These are phyloP conservation scores for Chytriomyces sp. DNA, from an alignment of 192 early-diverging fungal genomes.

Conservation along the genomic window DNA sequence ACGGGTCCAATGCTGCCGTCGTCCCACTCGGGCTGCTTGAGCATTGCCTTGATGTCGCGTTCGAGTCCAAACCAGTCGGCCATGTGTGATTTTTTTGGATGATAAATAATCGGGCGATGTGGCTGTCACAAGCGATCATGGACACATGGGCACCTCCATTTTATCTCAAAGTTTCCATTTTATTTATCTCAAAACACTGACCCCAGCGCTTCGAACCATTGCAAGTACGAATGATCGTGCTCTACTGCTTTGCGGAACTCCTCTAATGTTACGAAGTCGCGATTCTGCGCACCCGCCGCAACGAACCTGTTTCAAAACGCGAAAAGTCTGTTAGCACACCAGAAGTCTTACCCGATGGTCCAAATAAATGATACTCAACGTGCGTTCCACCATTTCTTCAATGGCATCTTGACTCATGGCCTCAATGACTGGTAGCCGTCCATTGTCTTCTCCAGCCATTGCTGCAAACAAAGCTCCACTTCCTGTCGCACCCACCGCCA, in stretches of 20 bases:
- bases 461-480: neutral
- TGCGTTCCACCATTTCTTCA: slow-evolving; percentile 90
- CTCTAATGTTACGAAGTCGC: slow-evolving; percentile 73
- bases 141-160: too few relatives aligned
- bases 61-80: slow-evolving; percentile 34
- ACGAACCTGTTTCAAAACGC: slow-evolving; percentile 50
- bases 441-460: slow-evolving; percentile 44
- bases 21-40: slow-evolving; percentile 53
- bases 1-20: slow-evolving; percentile 76
- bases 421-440: slow-evolving; percentile 88
- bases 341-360: slow-evolving; percentile 46
- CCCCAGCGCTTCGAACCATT: slow-evolving; percentile 93
- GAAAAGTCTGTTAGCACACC: slow-evolving; percentile 50
- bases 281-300: slow-evolving; percentile 54
- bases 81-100: neutral
- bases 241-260: slow-evolving; percentile 83
- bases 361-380: slow-evolving; percentile 39
- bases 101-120: too few relatives aligned
- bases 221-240: slow-evolving; percentile 77
- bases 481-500: neutral
- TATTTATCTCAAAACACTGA: slow-evolving; percentile 66
- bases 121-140: too few relatives aligned
- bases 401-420: slow-evolving; percentile 91
- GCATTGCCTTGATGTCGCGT: slow-evolving; percentile 49
- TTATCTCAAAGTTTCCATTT: too few relatives aligned